phyloP scores from a whole-genome alignment of 768 basidiomycete species.

The Tulasnella sp. region DNA sequence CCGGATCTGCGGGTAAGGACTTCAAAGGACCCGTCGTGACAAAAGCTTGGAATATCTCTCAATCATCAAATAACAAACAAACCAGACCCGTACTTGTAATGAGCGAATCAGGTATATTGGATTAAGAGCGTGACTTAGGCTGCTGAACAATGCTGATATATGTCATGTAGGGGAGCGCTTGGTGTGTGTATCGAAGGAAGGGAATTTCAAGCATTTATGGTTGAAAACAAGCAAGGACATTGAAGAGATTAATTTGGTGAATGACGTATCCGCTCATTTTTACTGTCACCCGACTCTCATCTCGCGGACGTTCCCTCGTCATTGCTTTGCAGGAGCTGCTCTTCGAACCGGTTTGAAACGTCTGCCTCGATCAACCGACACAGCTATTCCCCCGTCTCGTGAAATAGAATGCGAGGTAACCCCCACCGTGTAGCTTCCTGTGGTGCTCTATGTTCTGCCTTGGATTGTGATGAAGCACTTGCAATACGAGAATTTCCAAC shows the following conservation, averaged over 20 bases:
- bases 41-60: not conserved
- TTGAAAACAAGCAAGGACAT: not conserved
- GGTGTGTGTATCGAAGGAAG: not conserved
- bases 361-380: too few relatives aligned
- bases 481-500: too few relatives aligned
- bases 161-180: not conserved
- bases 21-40: not conserved
- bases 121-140: not conserved
- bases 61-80: not conserved
- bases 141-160: not conserved
- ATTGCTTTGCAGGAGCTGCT: too few relatives aligned
- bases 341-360: too few relatives aligned
- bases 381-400: too few relatives aligned
- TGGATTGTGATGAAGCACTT: too few relatives aligned
- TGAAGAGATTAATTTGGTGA: not conserved
- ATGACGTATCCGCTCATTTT: not conserved
- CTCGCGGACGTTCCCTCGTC: too few relatives aligned
- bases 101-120: not conserved
- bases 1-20: not conserved
- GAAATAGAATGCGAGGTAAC: too few relatives aligned
- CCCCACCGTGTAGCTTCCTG: too few relatives aligned
- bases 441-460: too few relatives aligned
- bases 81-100: not conserved
- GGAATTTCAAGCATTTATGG: not conserved
- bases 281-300: not conserved